Evolutionary conservation across 169 alveolate genomes (phyloP), one percentile per base, ranked within the genome.

Genomic region (Plasmodium gaboni): DNA sequence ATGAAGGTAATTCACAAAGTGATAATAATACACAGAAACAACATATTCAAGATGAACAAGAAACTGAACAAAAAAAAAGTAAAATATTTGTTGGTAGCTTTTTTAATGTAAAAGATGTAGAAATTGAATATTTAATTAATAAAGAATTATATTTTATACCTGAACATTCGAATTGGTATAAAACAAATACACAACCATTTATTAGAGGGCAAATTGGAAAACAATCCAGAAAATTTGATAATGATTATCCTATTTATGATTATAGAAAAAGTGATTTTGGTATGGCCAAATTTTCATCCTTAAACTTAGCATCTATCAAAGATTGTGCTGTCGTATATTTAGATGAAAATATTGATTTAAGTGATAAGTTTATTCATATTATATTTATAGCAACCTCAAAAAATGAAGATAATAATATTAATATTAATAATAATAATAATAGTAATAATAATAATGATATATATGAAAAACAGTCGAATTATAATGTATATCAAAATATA

Each of bases 221-320:
- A 70, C 91, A 92, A 10, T 83, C 93, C 1, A 85, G 95, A 59
- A 92, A 92, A 88, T 92, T 73, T 57, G 95, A 92, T 61, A 88
- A 78, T 68, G 94, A 88, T 73, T 88, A 73, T 51, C 87, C 95
- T 19, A 89, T 92, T 46, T 92, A 89, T 78, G 95, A 92, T 78
- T 92, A 92, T 63, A 85, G 95, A 64, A 92, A 92, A 64, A 67
- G 92, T 32, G 95, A 92, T 55, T 92, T 92, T 80, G 95, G 95
- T 12, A 92, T 92, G 95, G 95, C 95, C 42, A 92, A 92, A 88
- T 72, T 92, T 53, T 87, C 95, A 15, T 71, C 95, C 19, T 73
- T 92, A 76, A 92, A 92, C 68, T 86, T 87, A 28, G 95, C 95
- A 22, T 71, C 93, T 57, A 88, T 92, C 71, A 74, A 83, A 28